Percentiles rank a stretch among this genome's conserved stretches.
These are phyloP conservation scores for Albugo candida DNA, from an alignment of 352 stramenopile species.

Conservation along the genomic window DNA sequence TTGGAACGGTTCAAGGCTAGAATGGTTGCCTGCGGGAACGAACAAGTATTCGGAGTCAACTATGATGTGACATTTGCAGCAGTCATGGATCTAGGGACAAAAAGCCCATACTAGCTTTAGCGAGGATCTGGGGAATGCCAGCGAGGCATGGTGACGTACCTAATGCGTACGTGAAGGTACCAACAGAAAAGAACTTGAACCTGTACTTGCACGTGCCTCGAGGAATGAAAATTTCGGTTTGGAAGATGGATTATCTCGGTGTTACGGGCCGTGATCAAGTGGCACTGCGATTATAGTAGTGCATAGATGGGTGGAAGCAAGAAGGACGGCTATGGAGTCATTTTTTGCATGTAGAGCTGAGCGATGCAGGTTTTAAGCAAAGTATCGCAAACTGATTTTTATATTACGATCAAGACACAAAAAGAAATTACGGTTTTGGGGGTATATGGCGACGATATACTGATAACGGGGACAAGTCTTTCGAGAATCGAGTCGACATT, in stretches of 20 bases:
- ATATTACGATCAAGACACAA: conserved; percentile 5
- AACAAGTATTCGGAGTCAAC: neutral
- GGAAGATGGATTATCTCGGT: too few relatives aligned
- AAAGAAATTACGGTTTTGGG: conserved; percentile 4
- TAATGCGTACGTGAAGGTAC: neutral
- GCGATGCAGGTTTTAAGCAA: conserved; percentile 6
- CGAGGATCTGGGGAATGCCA: neutral
- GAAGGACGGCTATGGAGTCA: conserved; percentile 10
- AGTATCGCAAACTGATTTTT: conserved; percentile 13
- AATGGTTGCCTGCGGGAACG: neutral
- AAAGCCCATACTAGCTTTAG: neutral
- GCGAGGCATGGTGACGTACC: neutral
- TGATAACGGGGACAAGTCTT: conserved; percentile 9
- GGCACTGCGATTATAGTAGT: too few relatives aligned
- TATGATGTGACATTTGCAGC: neutral
- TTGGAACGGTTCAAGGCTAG: neutral
- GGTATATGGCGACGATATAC: conserved; percentile 16
- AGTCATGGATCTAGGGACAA: conserved; percentile 6
- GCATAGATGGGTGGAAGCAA: conserved; percentile 12
- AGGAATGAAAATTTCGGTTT: neutral
- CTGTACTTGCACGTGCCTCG: neutral
- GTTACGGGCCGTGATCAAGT: too few relatives aligned
- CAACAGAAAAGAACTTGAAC: neutral
- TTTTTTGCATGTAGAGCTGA: conserved; percentile 4
- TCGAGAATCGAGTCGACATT: conserved; percentile 5